Evolutionary conservation across 805 yeast species (phyloP).

Genomic region (Hanseniaspora taiwanica): DNA sequence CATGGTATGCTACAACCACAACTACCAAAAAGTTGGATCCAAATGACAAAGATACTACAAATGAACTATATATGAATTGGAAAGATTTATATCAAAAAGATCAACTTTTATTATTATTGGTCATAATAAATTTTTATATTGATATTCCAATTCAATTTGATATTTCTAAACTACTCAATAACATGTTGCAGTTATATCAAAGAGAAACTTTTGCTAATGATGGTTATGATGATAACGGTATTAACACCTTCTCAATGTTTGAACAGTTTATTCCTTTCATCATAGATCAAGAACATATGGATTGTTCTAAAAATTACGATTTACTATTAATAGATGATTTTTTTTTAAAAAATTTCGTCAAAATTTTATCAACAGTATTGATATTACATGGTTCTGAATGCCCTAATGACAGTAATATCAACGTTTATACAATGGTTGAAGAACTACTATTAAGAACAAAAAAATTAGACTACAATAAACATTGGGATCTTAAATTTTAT

Average conservation of each 20-base stretch:
- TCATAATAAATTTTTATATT: constrained; percentile 14
- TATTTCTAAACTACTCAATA: constrained; percentile 2
- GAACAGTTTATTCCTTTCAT: background rate
- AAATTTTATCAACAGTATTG: background rate
- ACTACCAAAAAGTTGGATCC: background rate
- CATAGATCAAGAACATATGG: background rate
- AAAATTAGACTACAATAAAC: background rate
- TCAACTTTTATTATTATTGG: constrained; percentile 10
- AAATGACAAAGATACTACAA: background rate
- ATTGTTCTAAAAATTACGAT: background rate
- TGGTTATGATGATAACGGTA: background rate
- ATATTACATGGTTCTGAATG: background rate
- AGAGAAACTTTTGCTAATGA: background rate
- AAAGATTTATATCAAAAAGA: constrained; percentile 7
- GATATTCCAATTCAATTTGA: constrained; percentile 9
- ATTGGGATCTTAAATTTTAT: constrained; percentile 1
- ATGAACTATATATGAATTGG: background rate
- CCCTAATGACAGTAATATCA: background rate
- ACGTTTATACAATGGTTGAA: background rate
- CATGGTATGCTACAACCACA: background rate
- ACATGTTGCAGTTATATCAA: background rate
- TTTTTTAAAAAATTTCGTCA: background rate
- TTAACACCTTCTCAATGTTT: background rate
- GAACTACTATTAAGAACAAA: background rate
- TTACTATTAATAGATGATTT: background rate